Evolutionary conservation across 192 early-diverging fungal species (phyloP).

Genomic region (Chytriomyces confervae): DNA sequence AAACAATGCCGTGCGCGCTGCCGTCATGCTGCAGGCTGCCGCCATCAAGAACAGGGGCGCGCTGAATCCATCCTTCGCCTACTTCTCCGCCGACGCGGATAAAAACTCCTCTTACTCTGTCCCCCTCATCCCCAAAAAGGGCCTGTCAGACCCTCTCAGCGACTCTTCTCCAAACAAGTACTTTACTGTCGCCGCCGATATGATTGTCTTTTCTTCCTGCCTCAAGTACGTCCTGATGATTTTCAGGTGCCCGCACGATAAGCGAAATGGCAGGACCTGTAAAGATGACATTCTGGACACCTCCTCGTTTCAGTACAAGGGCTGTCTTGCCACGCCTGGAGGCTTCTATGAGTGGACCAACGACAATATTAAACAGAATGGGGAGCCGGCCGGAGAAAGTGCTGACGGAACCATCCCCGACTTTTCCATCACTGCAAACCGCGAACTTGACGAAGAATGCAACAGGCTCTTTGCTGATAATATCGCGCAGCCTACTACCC

Average conservation of each 20-base stretch:
- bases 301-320: slow-evolving; percentile 29
- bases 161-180: slow-evolving; percentile 8
- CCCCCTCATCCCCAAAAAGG: not conserved
- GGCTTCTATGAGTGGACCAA: slow-evolving; percentile 20
- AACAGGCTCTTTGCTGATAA: slow-evolving; percentile 4
- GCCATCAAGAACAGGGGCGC: slow-evolving; percentile 24
- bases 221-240: slow-evolving; percentile 17
- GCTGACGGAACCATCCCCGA: not conserved
- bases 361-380: not conserved
- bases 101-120: not conserved
- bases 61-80: slow-evolving; percentile 6
- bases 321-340: slow-evolving; percentile 30
- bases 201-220: slow-evolving; percentile 13
- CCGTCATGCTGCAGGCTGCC: not conserved
- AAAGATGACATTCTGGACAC: slow-evolving; percentile 7
- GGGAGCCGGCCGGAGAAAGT: not conserved
- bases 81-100: not conserved
- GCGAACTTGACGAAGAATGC: slow-evolving; percentile 33
- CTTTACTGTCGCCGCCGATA: slow-evolving; percentile 27
- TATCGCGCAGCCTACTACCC: not conserved
- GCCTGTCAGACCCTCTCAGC: not conserved
- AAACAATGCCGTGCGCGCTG: not conserved
- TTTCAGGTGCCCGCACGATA: slow-evolving; percentile 26
- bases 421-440: slow-evolving; percentile 7
- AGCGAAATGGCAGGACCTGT: not conserved